phyloP scores from a whole-genome alignment of 2,329 filamentous ascomycete species.

The Fusarium foetens region DNA sequence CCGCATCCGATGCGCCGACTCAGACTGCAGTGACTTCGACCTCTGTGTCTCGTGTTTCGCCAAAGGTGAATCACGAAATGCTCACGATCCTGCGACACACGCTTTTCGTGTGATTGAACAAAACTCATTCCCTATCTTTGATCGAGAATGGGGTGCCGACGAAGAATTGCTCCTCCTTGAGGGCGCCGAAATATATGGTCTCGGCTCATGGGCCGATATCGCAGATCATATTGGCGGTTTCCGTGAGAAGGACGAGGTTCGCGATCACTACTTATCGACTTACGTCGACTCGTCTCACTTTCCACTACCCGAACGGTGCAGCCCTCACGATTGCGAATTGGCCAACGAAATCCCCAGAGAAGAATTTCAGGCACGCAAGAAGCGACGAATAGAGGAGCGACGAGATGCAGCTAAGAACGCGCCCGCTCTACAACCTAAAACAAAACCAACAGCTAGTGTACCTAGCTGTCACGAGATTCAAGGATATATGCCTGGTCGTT shows the following conservation, averaged over 20 bases:
- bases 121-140: slow-evolving; percentile 97
- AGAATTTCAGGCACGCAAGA: slow-evolving; percentile 92
- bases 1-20: slow-evolving; percentile 89
- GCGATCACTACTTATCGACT: slow-evolving; percentile 90
- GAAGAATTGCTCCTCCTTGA: slow-evolving; percentile 94
- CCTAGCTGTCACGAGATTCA: slow-evolving; percentile 98
- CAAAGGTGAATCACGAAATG: slow-evolving; percentile 80
- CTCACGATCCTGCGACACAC: slow-evolving; percentile 88
- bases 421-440: slow-evolving; percentile 85
- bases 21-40: slow-evolving; percentile 91
- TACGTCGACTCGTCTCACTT: slow-evolving; percentile 88
- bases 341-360: slow-evolving; percentile 86
- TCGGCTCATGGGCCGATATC: slow-evolving; percentile 98
- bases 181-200: slow-evolving; percentile 93
- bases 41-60: slow-evolving; percentile 96
- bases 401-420: slow-evolving; percentile 88
- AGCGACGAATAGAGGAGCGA: slow-evolving; percentile 89
- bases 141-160: slow-evolving; percentile 94
- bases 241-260: slow-evolving; percentile 92
- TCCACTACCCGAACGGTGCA: slow-evolving; percentile 86
- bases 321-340: slow-evolving; percentile 81
- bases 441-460: slow-evolving; percentile 94
- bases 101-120: slow-evolving; percentile 95
- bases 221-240: slow-evolving; percentile 98
- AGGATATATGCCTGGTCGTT: slow-evolving; percentile 96